Evolutionary conservation across 1,284 basidiomycete genomes (phyloP).

Genomic region (Irpex rosettiformis): DNA sequence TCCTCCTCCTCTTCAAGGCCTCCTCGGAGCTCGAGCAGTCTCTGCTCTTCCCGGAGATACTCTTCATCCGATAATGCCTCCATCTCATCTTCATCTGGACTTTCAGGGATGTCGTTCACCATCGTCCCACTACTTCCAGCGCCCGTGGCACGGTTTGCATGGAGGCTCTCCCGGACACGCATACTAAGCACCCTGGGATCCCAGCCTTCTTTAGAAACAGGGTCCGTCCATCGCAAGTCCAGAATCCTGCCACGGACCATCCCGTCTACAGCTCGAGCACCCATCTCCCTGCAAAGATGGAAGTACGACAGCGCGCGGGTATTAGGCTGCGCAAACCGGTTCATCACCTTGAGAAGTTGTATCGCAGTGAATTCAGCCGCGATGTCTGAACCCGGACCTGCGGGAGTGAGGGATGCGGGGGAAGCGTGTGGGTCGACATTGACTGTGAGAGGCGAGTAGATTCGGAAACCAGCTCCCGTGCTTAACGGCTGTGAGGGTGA

Average conservation of each 20-base stretch:
- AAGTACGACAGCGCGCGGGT: slow-evolving; percentile 70
- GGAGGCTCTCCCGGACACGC: slow-evolving; percentile 24
- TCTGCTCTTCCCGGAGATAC: slow-evolving; percentile 27
- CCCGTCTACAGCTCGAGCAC: slow-evolving; percentile 74
- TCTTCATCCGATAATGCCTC: slow-evolving; percentile 31
- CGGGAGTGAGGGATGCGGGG: slow-evolving; percentile 20
- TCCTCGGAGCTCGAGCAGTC: slow-evolving; percentile 27
- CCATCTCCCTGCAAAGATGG: slow-evolving; percentile 71
- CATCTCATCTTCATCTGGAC: slow-evolving; percentile 26
- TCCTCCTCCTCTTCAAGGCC: slow-evolving; percentile 42
- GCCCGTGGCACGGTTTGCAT: slow-evolving; percentile 19
- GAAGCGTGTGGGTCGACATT: slow-evolving; percentile 33
- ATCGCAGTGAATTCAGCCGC: slow-evolving; percentile 61
- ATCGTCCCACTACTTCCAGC: slow-evolving; percentile 34
- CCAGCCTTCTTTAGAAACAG: slow-evolving; percentile 44
- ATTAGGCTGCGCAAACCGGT: slow-evolving; percentile 58
- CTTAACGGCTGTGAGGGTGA: slow-evolving; percentile 32
- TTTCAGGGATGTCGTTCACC: slow-evolving; percentile 25
- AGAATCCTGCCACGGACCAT: slow-evolving; percentile 74
- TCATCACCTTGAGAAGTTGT: slow-evolving; percentile 74
- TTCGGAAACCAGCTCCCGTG: slow-evolving; percentile 49
- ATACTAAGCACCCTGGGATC: slow-evolving; percentile 23
- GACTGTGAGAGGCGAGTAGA: slow-evolving; percentile 50
- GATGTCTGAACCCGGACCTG: slow-evolving; percentile 23
- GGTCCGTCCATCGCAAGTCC: slow-evolving; percentile 73